These are phyloP conservation scores for Byssochlamys sp. DNA, from an alignment of 2,329 filamentous ascomycete species.

Conservation along the genomic window DNA sequence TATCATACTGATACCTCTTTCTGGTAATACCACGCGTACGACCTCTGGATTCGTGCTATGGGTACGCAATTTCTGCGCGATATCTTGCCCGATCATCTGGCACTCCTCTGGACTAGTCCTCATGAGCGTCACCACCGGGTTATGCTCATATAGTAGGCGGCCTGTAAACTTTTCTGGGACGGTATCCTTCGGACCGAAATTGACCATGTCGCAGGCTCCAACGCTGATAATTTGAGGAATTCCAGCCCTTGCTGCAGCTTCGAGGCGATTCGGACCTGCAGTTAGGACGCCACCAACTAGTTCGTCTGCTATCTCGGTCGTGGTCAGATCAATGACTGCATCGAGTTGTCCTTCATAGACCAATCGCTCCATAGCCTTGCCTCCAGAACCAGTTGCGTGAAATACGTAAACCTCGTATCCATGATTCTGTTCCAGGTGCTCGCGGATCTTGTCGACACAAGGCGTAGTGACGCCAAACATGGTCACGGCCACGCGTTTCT, in stretches of 20 bases:
- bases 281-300: constrained; percentile 55
- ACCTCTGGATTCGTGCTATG: constrained; percentile 30
- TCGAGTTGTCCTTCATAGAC: constrained; percentile 50
- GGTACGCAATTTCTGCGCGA: constrained; percentile 44
- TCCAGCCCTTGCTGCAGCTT: constrained; percentile 47
- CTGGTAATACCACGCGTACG: constrained; percentile 51
- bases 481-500: constrained; percentile 52
- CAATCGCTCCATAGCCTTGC: constrained; percentile 59
- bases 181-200: constrained; percentile 50
- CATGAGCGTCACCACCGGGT: constrained; percentile 57
- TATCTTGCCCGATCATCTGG: constrained; percentile 44
- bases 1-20: constrained; percentile 53
- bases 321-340: constrained; percentile 61
- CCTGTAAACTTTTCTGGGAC: constrained; percentile 47
- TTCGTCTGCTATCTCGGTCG: constrained; percentile 58
- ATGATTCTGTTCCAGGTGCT: constrained; percentile 38
- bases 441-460: constrained; percentile 48
- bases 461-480: constrained; percentile 70
- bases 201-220: constrained; percentile 52
- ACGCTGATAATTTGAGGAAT: constrained; percentile 51
- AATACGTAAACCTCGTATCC: constrained; percentile 55
- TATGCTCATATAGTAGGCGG: constrained; percentile 54
- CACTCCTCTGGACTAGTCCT: constrained; percentile 53
- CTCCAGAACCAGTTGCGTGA: constrained; percentile 60
- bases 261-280: constrained; percentile 49